Base-by-base conservation (phyloP, 352 stramenopile species). In the Peronosclerospora sorghi region DNA sequence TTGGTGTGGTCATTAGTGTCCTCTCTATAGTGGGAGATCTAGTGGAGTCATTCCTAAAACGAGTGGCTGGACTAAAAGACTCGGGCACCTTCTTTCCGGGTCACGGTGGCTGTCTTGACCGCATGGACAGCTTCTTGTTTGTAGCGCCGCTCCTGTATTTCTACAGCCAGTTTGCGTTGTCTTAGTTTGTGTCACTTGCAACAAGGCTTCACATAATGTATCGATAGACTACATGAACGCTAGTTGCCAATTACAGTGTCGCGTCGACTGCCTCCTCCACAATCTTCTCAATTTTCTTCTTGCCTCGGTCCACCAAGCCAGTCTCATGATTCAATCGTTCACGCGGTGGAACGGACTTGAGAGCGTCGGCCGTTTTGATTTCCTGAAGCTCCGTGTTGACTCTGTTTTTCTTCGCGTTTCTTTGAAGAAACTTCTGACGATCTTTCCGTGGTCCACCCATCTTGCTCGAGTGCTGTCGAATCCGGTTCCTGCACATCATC, bases 41-140 rank as follows among this genome's bases (percentile, higher is more conserved):
- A 6, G 48, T 77, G 14, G 76, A 88, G 56, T 86, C 73, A 29
- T 76, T 67, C 8, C 32, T 82, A 27, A 88, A 88, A 57, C 76
- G 76, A 24, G 64, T 82, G 14, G 73, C 73, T 13, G 54, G 68
- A 29, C 62, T 83, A 8, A 88, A 83, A 48, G 74, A 86, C 57
- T 86, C 72, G 15, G 74, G 76, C 13, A 20, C 56, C 21, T 71
- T 88, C 41, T 86, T 88, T 36, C 76, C 76, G 2, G 76, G 76
- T 27, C 76, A 88, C 41, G 76, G 76, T 29, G 76, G 76, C 13
- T 83, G 68, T 45, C 76, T 88, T 26, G 76, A 88, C 38, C 76
- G 76, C 50, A 83, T 86, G 71, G 73, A 86, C 48, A 86, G 73
- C 54, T 72, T 88, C 18, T 58, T 88, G 14, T 73, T 88, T 35